phyloP scores from a whole-genome alignment of 2,329 filamentous ascomycete genomes.

The Simplicillium aogashimaense region DNA sequence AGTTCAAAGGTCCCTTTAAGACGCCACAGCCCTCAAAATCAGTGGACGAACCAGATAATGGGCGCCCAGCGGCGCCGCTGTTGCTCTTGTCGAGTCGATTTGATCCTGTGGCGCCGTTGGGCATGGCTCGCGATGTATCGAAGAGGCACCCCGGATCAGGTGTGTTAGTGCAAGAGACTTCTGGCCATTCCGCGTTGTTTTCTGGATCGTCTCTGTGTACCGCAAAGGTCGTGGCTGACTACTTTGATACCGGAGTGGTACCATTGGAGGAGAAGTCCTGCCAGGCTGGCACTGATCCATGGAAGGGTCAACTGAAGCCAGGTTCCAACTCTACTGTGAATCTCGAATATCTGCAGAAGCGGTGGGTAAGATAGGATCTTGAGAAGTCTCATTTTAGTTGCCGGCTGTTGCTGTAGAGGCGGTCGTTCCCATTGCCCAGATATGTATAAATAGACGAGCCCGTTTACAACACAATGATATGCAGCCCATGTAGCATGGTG shows the following conservation, averaged over 20 bases:
- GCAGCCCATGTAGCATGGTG: too few species aligned
- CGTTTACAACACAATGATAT: too few species aligned
- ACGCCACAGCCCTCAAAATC: constrained; percentile 11
- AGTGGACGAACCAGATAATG: constrained; percentile 10
- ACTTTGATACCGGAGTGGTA: constrained; percentile 18
- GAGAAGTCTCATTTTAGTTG: too few species aligned
- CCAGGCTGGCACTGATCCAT: constrained; percentile 11
- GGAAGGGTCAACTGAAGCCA: constrained; percentile 2
- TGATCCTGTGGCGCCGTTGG: constrained; percentile 28
- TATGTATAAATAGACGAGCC: too few species aligned
- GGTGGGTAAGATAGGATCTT: too few species aligned
- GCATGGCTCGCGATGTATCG: constrained; percentile 19
- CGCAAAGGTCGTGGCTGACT: constrained; percentile 11
- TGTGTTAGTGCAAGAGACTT: constrained; percentile 12
- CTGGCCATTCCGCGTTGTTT: constrained; percentile 10
- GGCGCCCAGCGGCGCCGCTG: constrained; percentile 22
- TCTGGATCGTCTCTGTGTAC: constrained; percentile 11
- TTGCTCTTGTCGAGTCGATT: constrained; percentile 24
- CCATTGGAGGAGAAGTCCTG: constrained; percentile 14
- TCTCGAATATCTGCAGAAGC: too few species aligned
- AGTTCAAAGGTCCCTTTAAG: constrained; percentile 25
- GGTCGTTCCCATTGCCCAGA: too few species aligned
- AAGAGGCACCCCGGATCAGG: constrained; percentile 11
- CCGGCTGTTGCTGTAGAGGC: too few species aligned
- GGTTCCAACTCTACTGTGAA: too few species aligned